Percentiles rank a stretch among this genome's conserved stretches.
Evolutionary conservation across 352 stramenopile species (phyloP).

Genomic region (Peronospora farinosa): DNA sequence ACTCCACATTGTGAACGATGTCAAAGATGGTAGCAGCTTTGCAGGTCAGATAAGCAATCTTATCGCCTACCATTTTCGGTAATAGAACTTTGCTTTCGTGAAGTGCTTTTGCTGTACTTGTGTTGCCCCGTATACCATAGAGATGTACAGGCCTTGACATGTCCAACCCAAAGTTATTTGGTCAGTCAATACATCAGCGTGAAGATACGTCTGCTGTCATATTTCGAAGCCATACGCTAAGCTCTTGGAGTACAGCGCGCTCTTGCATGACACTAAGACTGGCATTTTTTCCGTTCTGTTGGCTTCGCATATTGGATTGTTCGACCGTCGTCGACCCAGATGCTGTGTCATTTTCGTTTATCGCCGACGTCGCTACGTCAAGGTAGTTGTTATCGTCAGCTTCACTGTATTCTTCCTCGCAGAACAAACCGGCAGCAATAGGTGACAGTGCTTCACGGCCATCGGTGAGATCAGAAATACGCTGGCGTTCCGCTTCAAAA

Average conservation of each 20-base stretch:
- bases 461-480: constrained; percentile 9
- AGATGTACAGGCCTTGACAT: not conserved
- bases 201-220: constrained; percentile 23
- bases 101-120: not conserved
- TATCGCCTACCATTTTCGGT: not conserved
- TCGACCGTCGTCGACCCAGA: not conserved
- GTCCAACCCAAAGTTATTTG: constrained; percentile 1
- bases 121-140: not conserved
- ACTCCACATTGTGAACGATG: constrained; percentile 31
- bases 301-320: constrained; percentile 4
- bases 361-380: not conserved
- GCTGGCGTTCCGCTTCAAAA: constrained; percentile 4
- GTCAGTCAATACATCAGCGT: constrained; percentile 11
- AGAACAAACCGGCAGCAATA: constrained; percentile 45
- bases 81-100: constrained; percentile 24
- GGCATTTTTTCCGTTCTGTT: constrained; percentile 2
- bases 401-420: constrained; percentile 61
- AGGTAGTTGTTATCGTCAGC: constrained; percentile 13
- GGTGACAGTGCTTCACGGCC: constrained; percentile 33
- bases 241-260: constrained; percentile 70
- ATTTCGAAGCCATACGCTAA: constrained; percentile 72
- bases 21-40: not conserved
- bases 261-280: constrained; percentile 48
- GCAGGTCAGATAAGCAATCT: not conserved
- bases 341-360: constrained; percentile 7